Evolutionary conservation across 116 monocot genomes (phyloP).

Genomic region (Cymodocea nodosa): DNA sequence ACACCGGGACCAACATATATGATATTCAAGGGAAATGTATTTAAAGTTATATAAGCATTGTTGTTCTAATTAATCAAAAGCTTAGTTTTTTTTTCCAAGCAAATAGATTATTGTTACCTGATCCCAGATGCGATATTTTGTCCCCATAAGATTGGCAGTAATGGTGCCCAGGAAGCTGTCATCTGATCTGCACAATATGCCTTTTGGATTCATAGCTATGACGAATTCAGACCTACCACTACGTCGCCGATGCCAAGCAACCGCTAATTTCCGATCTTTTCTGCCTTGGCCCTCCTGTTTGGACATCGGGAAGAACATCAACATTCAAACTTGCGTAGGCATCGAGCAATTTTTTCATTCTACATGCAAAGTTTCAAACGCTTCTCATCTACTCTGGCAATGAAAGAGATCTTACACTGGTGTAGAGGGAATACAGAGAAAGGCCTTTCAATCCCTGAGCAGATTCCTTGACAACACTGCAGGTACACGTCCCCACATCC

Average conservation of each 20-base stretch:
- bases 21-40: no score
- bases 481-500: slow-evolving; percentile 78
- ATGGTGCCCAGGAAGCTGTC: slow-evolving; percentile 72
- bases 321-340: no score
- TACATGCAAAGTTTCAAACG: no score
- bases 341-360: no score
- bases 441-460: slow-evolving; percentile 26
- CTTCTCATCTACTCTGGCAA: no score
- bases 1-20: no score
- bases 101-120: slow-evolving; percentile 34
- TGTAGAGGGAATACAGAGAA: slow-evolving; percentile 61
- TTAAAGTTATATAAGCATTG: background rate
- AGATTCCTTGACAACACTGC: slow-evolving; percentile 48
- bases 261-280: slow-evolving; percentile 80
- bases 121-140: slow-evolving; percentile 86
- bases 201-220: slow-evolving; percentile 60
- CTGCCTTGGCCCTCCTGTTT: slow-evolving; percentile 83
- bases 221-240: slow-evolving; percentile 69
- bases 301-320: background rate
- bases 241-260: slow-evolving; percentile 61
- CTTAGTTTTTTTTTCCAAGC: background rate
- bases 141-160: slow-evolving; percentile 79
- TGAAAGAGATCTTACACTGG: slow-evolving; percentile 37
- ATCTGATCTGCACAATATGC: slow-evolving; percentile 46
- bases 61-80: background rate